Percentiles rank a stretch among this genome's conserved stretches.
phyloP scores from a whole-genome alignment of 257 asterid species.

The Buddleja alternifolia region DNA sequence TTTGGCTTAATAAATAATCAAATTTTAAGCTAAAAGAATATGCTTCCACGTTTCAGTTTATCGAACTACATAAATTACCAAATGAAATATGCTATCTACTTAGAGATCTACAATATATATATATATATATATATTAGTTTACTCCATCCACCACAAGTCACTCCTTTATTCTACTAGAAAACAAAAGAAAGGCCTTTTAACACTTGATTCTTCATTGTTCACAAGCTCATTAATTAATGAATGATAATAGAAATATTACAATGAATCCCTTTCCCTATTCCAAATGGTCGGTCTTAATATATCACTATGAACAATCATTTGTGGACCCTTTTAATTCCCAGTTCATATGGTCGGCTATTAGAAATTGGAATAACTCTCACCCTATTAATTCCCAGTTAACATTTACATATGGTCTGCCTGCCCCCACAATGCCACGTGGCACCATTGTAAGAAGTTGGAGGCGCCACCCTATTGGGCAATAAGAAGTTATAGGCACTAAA shows the following conservation, averaged over 20 bases:
- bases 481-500: no score
- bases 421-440: conserved; percentile 41
- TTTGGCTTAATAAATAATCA: background rate
- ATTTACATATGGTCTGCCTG: conserved; percentile 21
- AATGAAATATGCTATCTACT: background rate
- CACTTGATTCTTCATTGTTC: no score
- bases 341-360: conserved; percentile 50
- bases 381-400: background rate
- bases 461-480: conserved; percentile 34
- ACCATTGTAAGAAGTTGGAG: conserved; percentile 44
- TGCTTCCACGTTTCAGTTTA: background rate
- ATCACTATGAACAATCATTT: conserved; percentile 41
- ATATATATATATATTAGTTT: no score
- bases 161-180: no score
- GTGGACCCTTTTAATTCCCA: conserved; percentile 35
- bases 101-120: no score
- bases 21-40: background rate
- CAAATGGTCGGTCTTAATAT: conserved; percentile 46
- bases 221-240: no score
- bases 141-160: no score
- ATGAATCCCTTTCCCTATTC: conserved; percentile 25
- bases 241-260: conserved; percentile 1
- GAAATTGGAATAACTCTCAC: conserved; percentile 2
- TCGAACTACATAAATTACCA: no score
- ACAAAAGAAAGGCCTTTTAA: no score